These are phyloP conservation scores for Globisporangium mamillatum DNA, from an alignment of 352 stramenopile genomes.

Conservation along the genomic window DNA sequence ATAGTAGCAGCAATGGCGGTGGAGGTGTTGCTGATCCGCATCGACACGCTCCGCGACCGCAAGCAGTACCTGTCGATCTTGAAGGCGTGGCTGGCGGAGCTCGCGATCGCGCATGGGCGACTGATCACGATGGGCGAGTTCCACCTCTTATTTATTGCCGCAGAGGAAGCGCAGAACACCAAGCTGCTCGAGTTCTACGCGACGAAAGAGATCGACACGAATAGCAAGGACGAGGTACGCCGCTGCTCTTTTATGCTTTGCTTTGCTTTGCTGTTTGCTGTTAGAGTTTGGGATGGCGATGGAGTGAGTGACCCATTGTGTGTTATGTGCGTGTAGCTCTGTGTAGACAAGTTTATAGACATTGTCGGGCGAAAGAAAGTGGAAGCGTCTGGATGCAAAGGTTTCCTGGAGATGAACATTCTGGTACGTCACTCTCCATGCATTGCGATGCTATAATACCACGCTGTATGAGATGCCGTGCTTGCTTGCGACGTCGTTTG, in stretches of 20 bases:
- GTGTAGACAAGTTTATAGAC: slow-evolving; percentile 73
- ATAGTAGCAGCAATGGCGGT: slow-evolving; percentile 18
- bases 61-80: slow-evolving; percentile 53
- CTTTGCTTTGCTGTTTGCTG: neutral
- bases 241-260: neutral
- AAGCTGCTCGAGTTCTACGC: slow-evolving; percentile 44
- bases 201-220: slow-evolving; percentile 54
- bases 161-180: slow-evolving; percentile 33
- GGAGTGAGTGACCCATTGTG: neutral
- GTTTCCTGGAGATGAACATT: slow-evolving; percentile 80
- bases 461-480: neutral
- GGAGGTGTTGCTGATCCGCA: slow-evolving; percentile 63
- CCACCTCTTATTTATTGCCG: slow-evolving; percentile 61
- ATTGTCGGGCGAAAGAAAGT: slow-evolving; percentile 56
- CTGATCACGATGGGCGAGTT: slow-evolving; percentile 61
- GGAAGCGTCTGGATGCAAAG: slow-evolving; percentile 39
- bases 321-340: slow-evolving; percentile 27
- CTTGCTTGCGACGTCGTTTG: neutral
- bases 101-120: slow-evolving; percentile 45
- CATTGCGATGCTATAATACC: neutral
- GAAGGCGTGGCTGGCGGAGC: slow-evolving; percentile 54
- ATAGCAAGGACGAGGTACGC: slow-evolving; percentile 44
- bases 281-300: neutral
- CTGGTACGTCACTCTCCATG: slow-evolving; percentile 36
- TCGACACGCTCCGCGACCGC: slow-evolving; percentile 69